Evolutionary conservation across 148 eudicot species (phyloP), one percentile per base, ranked within the genome.

Genomic region (Spergularia bocconei): DNA sequence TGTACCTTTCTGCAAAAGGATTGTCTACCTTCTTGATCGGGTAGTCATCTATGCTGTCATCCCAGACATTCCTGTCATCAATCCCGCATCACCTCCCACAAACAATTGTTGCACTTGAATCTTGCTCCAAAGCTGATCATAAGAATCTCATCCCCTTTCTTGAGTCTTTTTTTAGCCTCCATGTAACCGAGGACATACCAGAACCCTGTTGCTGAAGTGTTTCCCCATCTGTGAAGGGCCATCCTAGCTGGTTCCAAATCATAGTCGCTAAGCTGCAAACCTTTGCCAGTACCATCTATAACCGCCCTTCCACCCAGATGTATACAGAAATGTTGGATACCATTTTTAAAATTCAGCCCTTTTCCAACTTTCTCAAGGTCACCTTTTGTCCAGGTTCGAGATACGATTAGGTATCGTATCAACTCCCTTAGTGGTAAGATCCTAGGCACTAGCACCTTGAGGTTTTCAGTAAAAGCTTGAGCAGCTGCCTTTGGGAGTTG

Each of bases 121-220:
- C 98, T 97, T 12, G 97, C 91, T 0, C 98, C 98, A 21, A 93
- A 81, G 59, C 98, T 90, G 6, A 89, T 88, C 98, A 93, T 93
- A 58, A 87, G 67, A 33, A 93, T 79, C 71, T 84, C 82, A 63
- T 93, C 97, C 11, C 94, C 97, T 50, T 89, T 93, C 82, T 83
- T 93, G 56, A 93, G 90, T 83, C 93, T 87, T 85, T 81, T 89
- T 73, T 93, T 93, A 4, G 98, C 97, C 82, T 93, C 98, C 92
- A 93, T 89, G 69, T 93, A 93, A 10, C 98, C 98, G 60, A 91
- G 78, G 54, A 89, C 97, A 75, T 93, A 93, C 98, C 98, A 93
- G 14, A 93, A 79, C 0, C 97, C 87, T 48, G 91, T 84, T 0
- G 98, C 94, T 0, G 94, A 91, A 3, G 98, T 91, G 83, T 93